Evolutionary conservation across 2,329 filamentous ascomycete genomes (phyloP), one percentile per base, ranked within the genome.

Genomic region (Trichoderma cornu-damae): DNA sequence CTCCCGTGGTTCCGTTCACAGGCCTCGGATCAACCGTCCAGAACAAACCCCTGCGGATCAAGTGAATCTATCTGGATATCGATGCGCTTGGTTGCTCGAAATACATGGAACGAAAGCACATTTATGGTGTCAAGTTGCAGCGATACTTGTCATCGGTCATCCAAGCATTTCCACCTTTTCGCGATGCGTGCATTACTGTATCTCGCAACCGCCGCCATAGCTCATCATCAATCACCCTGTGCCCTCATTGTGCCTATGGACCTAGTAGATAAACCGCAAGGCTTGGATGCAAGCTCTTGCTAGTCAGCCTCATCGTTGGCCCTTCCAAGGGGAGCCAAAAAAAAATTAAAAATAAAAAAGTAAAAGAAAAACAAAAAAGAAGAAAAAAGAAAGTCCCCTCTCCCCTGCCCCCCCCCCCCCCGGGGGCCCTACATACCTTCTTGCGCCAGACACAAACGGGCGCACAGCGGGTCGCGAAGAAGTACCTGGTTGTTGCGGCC

Each of bases 131-230:
- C 32, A 34, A 34, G 32, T 34, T 34, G 11, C 32, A 34, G 32
- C 32, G 32, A 34, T 4, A 34, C 32, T 34, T 34, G 12, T n/a
- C n/a, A n/a, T n/a, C n/a, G n/a, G n/a, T n/a, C n/a, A n/a, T n/a
- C n/a, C n/a, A n/a, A n/a, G 34, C 35, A 38, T 50, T 28, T 50
- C 48, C 48, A 30, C 34, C n/a, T 50, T 50, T 50, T 50, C 40
- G 48, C 48, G n/a, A 40, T 28, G 48, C 48, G 14, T 38, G 34
- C 34, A 50, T 50, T 38, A n/a, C n/a, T n/a, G n/a, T n/a, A 38
- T 50, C 47, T 50, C 34, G 32, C 47, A 50, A 46, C 20, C 40
- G 34, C 34, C 34, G 34, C n/a, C n/a, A n/a, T 35, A 16, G n/a
- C n/a, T 35, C 34, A 35, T 35, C 34, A 35, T 12, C 40, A 26